Evolutionary conservation across 495 filamentous ascomycete species (phyloP), one percentile per base, ranked within the genome.

Genomic region (Clohesyomyces aquaticus): DNA sequence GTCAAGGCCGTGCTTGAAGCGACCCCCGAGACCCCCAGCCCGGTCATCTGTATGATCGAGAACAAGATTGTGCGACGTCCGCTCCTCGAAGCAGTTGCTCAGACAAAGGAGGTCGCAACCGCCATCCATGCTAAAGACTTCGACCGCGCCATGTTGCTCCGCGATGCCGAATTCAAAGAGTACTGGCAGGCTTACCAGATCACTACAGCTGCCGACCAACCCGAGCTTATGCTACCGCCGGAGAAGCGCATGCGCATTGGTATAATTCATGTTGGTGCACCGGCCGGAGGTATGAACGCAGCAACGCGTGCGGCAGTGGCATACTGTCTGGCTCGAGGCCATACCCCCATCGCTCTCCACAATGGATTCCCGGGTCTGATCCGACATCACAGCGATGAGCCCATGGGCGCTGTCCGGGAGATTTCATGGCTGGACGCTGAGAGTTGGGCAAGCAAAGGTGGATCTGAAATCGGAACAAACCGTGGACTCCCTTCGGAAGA

Each of bases 211-310:
- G 81, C 83, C 1, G 85, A 88, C 50, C 84, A 89, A 64, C 82
- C 82, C 2, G 78, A 80, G 49, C 72, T 87, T 64, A 71, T 80
- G 50, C 79, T 96, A 19, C 85, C 91, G 0, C 79, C 85, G 59
- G 81, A 88, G 35, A 89, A 96, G 90, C 87, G 87, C 68, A 92
- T 97, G 91, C 86, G 85, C 38, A 91, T 99, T 69, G 94, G 88
- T 6, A 93, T 98, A 65, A 88, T 99, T 72, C 96, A 99, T 70
- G 91, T 98, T 59, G 95, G 95, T 66, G 95, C 95, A 26, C 95
- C 95, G 4, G 95, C 95, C n/a, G 95, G 94, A 71, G 95, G 95
- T 73, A 97, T 99, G 87, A 99, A 99, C 77, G 91, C 93, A 45
- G 93, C 95, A 21, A 96, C 96, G 18, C 87, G 95, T 55, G 94